These are phyloP conservation scores for Beauveria brongniartii DNA, from an alignment of 2,329 filamentous ascomycete genomes.

Conservation along the genomic window DNA sequence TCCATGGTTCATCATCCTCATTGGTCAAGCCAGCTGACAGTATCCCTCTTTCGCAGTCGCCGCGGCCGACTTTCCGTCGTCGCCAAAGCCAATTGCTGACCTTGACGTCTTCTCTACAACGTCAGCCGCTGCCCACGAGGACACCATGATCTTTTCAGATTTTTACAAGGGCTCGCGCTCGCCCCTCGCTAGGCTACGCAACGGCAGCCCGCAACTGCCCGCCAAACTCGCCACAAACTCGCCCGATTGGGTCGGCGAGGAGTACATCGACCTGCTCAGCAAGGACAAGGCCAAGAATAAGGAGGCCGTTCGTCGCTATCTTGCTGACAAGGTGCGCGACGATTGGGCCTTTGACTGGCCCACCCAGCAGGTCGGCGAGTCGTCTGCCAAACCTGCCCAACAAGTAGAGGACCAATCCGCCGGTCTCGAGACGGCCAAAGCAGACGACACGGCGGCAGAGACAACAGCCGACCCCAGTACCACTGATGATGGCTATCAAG, in stretches of 20 bases:
- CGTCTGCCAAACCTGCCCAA: background rate
- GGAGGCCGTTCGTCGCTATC: conserved; percentile 49
- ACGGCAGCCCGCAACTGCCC: conserved; percentile 24
- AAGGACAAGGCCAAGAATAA: conserved; percentile 56
- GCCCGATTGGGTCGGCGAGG: conserved; percentile 35
- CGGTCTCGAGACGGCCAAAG: background rate
- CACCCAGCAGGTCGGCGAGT: conserved; percentile 16
- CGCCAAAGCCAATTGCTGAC: background rate
- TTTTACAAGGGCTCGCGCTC: conserved; percentile 49
- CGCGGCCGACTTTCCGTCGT: background rate
- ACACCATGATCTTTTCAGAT: conserved; percentile 49
- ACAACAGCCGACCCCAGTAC: background rate
- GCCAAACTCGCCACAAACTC: conserved; percentile 21
- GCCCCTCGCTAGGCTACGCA: conserved; percentile 44
- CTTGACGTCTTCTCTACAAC: background rate
- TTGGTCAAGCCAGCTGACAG: background rate
- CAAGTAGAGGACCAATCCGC: background rate
- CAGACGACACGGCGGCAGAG: conserved; percentile 13
- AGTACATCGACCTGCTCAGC: conserved; percentile 53
- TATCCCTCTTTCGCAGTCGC: background rate
- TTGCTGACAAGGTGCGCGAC: conserved; percentile 45
- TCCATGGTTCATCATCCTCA: background rate
- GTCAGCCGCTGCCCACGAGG: background rate
- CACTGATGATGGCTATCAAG: conserved; percentile 26
- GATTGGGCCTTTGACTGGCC: conserved; percentile 57